phyloP scores from a whole-genome alignment of 768 basidiomycete species.

The Kwoniella europaea region DNA sequence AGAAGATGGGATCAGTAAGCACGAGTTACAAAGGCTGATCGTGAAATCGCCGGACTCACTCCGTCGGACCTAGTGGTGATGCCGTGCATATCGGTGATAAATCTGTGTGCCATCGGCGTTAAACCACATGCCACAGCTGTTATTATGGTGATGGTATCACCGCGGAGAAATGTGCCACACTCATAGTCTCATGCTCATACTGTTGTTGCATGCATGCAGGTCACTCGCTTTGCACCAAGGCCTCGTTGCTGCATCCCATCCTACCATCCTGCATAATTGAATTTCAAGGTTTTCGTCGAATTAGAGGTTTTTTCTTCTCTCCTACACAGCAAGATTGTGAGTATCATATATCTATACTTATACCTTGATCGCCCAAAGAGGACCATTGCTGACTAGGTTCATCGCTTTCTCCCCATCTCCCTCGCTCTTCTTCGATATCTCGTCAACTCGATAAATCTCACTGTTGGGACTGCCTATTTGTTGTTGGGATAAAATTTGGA shows the following conservation, averaged over 20 bases:
- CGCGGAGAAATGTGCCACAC: slow-evolving; percentile 19
- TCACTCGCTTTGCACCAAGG: neutral
- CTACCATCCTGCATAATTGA: neutral
- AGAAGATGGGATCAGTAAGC: neutral
- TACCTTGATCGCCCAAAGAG: neutral
- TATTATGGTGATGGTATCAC: neutral
- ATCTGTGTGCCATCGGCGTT: slow-evolving; percentile 14
- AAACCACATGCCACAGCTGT: neutral
- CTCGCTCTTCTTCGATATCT: neutral
- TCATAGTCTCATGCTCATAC: neutral
- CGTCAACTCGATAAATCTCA: neutral
- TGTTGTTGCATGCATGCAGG: neutral
- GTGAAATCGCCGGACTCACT: no score
- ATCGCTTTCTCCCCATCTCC: neutral
- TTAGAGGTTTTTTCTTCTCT: slow-evolving; percentile 3
- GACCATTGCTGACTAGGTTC: slow-evolving; percentile 10
- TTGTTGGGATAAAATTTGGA: neutral
- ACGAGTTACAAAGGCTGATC: no score
- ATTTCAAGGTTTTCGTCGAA: slow-evolving; percentile 2
- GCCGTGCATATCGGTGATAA: slow-evolving; percentile 19
- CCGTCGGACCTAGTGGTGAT: no score
- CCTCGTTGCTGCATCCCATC: neutral
- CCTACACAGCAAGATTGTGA: slow-evolving; percentile 35
- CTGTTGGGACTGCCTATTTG: no score
- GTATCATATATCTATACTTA: slow-evolving; percentile 6